Evolutionary conservation across 495 filamentous ascomycete genomes (phyloP), one percentile per base, ranked within the genome.

Genomic region (Hyaloscypha finlandica): DNA sequence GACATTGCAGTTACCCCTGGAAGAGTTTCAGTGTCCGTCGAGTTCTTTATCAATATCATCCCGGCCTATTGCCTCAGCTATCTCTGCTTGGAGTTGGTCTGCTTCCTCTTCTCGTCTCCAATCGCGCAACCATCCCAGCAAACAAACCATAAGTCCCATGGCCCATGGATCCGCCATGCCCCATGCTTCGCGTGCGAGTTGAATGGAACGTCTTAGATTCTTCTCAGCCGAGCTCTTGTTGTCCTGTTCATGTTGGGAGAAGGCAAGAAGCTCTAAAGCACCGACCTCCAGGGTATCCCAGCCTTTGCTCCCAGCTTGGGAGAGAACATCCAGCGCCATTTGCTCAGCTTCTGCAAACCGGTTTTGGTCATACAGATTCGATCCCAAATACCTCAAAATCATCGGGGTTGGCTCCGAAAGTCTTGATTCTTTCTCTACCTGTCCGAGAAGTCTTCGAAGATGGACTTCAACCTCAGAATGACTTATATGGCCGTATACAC

Each of bases 11-110:
- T 1, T 37, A 37, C 16, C 42, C 11, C 16, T 48, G 42, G 1
- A 48, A 48, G 42, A 16, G 9, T 48, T 4, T 48, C 16, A 48
- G 11, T 48, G 16, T 11, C 11, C 42, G 9, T 56, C 53, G 53
- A 56, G 16, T 16, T 56, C 53, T 56, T 56, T 12, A 30, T 59
- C 57, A 37, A 59, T 37, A 8, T 59, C 57, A 37, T 59, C 57
- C 31, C 33, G n/a, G 5, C 57, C 57, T 35, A 37, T 59, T 22
- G 11, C 30, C 19, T n/a, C 32, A 8, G 35, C 30, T 16, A 59
- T 59, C 14, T 59, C 57, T 59, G 30, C 32, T 33, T 22, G 19
- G 14, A 59, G 8, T 22, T n/a, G 19, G 14, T 59, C 57, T 32
- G 57, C 57, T 59, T 59, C 57, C 8, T 33, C 32, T 8, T 35